Conservation (phyloP, 73 alveolate species). For the Paramecium caudatum region DNA sequence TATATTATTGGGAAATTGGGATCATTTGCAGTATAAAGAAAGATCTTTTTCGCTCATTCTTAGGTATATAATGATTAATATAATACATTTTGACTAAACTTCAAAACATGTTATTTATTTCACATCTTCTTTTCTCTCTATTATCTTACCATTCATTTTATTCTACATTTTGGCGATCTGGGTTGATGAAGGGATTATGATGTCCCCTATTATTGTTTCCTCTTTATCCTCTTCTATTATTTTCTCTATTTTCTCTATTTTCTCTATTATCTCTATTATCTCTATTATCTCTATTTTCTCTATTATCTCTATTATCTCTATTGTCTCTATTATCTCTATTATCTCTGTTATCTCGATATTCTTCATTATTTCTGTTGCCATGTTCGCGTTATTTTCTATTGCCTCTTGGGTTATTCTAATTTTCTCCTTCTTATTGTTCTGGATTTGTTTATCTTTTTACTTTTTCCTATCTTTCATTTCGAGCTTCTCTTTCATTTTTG, state of each 20-base stretch:
- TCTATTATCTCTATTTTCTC: conserved; percentile 12
- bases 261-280: background rate
- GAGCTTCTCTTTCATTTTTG: too few relatives aligned
- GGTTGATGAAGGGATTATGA: background rate
- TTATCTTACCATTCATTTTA: background rate
- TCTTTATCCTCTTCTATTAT: background rate
- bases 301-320: background rate
- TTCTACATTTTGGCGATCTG: background rate
- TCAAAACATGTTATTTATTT: background rate
- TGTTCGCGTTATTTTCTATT: background rate
- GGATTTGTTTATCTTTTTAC: too few relatives aligned
- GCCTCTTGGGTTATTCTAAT: too few relatives aligned
- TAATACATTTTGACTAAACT: background rate
- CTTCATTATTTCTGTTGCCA: background rate
- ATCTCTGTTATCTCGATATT: background rate
- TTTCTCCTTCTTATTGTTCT: too few relatives aligned
- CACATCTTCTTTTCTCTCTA: background rate
- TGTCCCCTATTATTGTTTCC: background rate
- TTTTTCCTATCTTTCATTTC: too few relatives aligned
- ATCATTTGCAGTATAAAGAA: conserved; percentile 16
- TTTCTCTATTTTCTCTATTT: background rate
- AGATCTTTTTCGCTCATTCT: conserved; percentile 25
- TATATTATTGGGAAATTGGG: conserved; percentile 17
- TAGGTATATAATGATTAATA: conserved; percentile 13
- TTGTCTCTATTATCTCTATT: background rate